Evolutionary conservation across 2,329 filamentous ascomycete genomes (phyloP), one percentile per base, ranked within the genome.

Genomic region (Pseudogymnoascus sp.): DNA sequence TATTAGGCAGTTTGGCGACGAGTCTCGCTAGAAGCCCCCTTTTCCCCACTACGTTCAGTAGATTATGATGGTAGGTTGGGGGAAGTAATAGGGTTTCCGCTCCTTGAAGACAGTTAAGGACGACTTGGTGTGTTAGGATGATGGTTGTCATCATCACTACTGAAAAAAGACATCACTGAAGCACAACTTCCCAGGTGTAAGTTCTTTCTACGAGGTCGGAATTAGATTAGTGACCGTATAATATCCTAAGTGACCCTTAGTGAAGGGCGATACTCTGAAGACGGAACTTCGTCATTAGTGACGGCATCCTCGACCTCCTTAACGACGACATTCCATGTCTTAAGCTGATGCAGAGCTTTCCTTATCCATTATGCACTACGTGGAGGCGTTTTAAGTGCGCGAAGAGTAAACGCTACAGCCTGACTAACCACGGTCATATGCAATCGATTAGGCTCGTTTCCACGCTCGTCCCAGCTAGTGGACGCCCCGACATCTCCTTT

Each of bases 221-320:
- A 57, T 30, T 57, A 12, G 47, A 57, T 57, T 3, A 22, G 47
- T 57, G 47, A 57, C 47, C 47, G 22, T 35, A 3, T 57, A 11
- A 57, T 57, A 57, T 20, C 47, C 15, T 28, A 12, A 2, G 22
- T 15, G 47, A 1, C 47, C 15, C 22, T 20, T 2, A 22, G 47
- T 30, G 47, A 57, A 57, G 47, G 47, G 12, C 47, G 47, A 57
- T 57, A 53, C 11, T 53, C 43, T 20, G 43, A 53, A 53, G 43
- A 53, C 38, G 59, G 37, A 0, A 47, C 18, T 33, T 60, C 59
- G n/a, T 60, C 59, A 36, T 43, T 18, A 20, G 37, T 22, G 39
- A 60, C 25, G 39, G 39, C 30, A 30, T 41, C 37, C 39, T 60
- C 59, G 28, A 60, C n/a, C 43, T 53, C 43, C 43, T n/a, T 53